These are phyloP conservation scores for Bryoerythrophyllum caledonicum DNA, from an alignment of 225 moss, liverwort and hornwort species.

Conservation along the genomic window DNA sequence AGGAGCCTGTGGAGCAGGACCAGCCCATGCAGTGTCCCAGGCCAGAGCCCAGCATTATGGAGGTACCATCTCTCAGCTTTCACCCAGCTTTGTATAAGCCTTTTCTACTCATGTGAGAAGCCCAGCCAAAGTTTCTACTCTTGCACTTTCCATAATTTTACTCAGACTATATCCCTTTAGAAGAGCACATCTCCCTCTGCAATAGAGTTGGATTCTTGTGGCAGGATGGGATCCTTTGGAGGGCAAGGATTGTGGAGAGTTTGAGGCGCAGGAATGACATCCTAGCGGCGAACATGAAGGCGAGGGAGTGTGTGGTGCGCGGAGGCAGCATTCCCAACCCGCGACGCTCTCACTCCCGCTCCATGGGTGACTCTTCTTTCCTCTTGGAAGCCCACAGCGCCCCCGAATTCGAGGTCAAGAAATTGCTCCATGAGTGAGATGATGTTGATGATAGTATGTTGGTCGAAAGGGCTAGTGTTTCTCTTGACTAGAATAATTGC, in stretches of 20 bases:
- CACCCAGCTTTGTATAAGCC: too few species aligned
- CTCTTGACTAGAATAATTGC: too few species aligned
- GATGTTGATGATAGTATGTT: too few species aligned
- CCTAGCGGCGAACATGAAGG: constrained; percentile 7
- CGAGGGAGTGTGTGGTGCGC: constrained; percentile 30
- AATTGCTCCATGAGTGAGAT: constrained; percentile 32
- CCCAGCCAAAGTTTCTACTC: too few species aligned
- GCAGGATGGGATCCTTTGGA: constrained; percentile 49
- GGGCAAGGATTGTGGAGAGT: constrained; percentile 37
- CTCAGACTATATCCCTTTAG: too few species aligned
- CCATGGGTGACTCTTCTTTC: constrained; percentile 9
- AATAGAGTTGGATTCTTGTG: too few species aligned
- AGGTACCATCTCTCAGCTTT: constrained; percentile 18
- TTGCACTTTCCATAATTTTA: too few species aligned
- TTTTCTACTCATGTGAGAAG: too few species aligned
- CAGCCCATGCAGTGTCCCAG: constrained; percentile 39
- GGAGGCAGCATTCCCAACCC: constrained; percentile 28
- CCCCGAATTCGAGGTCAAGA: constrained; percentile 31
- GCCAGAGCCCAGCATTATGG: constrained; percentile 42
- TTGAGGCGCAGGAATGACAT: constrained; percentile 42
- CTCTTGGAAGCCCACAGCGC: constrained; percentile 47
- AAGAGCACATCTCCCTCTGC: too few species aligned
- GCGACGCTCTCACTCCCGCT: constrained; percentile 18
- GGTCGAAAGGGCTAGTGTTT: too few species aligned
- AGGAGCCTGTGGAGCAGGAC: constrained; percentile 44